These are phyloP conservation scores for Beauveria medogensis DNA, from an alignment of 2,329 filamentous ascomycete species.

Conservation along the genomic window DNA sequence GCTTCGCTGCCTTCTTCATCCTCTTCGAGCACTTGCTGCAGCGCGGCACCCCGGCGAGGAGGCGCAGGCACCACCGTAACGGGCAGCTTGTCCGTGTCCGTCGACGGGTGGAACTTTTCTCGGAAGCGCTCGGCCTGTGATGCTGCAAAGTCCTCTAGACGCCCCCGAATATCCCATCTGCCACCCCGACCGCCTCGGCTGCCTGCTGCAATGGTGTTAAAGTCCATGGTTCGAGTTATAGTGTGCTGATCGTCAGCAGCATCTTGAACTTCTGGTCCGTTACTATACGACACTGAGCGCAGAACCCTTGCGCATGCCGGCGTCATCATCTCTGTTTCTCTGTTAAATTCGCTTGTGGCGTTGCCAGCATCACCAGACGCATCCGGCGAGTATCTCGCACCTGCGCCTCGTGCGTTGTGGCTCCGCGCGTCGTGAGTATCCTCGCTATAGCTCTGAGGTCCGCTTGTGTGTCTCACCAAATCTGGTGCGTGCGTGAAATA, in stretches of 20 bases:
- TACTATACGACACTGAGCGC: constrained; percentile 8
- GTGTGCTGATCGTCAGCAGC: neutral
- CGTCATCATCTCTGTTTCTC: neutral
- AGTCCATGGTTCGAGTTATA: neutral
- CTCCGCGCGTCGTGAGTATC: neutral
- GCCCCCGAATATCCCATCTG: constrained; percentile 48
- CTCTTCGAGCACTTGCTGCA: constrained; percentile 50
- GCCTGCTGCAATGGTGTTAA: neutral
- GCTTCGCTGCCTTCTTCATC: constrained; percentile 25
- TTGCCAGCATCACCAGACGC: neutral
- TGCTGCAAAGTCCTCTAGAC: constrained; percentile 54
- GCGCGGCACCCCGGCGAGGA: constrained; percentile 45
- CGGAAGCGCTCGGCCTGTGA: constrained; percentile 52
- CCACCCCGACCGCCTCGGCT: constrained; percentile 2
- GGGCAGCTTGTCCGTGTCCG: constrained; percentile 47
- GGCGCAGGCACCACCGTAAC: constrained; percentile 56
- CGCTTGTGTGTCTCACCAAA: constrained; percentile 3
- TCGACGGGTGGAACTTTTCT: constrained; percentile 46
- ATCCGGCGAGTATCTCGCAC: neutral
- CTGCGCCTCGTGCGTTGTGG: neutral
- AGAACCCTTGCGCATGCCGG: neutral
- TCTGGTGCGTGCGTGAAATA: neutral
- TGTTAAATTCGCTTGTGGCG: neutral
- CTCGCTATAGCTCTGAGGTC: constrained; percentile 5
- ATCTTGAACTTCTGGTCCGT: constrained; percentile 1